Evolutionary conservation across 2,329 filamentous ascomycete species (phyloP).

Genomic region (Hypoxylon sp.): DNA sequence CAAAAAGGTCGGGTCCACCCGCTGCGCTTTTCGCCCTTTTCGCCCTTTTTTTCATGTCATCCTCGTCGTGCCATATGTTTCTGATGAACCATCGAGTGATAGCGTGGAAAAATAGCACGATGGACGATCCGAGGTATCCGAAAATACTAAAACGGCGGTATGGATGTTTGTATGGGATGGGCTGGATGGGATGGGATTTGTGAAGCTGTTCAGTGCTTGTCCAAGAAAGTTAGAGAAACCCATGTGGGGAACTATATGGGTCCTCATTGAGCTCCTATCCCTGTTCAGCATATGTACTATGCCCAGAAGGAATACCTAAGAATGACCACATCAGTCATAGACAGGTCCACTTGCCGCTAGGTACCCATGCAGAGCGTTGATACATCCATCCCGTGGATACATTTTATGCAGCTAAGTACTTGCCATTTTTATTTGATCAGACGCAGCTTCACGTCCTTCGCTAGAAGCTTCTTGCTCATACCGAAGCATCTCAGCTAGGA

Average conservation of each 20-base stretch:
- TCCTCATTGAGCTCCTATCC: conserved; percentile 2
- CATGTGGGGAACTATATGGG: conserved; percentile 11
- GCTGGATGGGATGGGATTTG: conserved; percentile 8
- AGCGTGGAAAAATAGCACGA: conserved; percentile 35
- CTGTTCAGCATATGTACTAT: conserved; percentile 9
- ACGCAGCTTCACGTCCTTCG: too few species aligned
- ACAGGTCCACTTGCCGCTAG: conserved; percentile 17
- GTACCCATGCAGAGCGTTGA: conserved; percentile 19
- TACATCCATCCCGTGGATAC: too few species aligned
- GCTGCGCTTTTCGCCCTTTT: conserved; percentile 5
- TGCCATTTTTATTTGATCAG: too few species aligned
- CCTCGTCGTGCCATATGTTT: conserved; percentile 30
- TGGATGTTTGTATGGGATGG: conserved; percentile 6
- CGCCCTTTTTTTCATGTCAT: too few species aligned
- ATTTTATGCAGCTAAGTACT: too few species aligned
- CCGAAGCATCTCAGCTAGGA: too few species aligned
- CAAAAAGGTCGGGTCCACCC: conserved; percentile 27
- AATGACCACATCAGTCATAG: conserved; percentile 18
- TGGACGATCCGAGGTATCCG: conserved; percentile 34
- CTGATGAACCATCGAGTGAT: conserved; percentile 27
- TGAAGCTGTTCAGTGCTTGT: conserved; percentile 29
- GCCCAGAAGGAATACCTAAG: conserved; percentile 12
- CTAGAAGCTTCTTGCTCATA: conserved; percentile 21
- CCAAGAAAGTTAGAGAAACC: conserved; percentile 20
- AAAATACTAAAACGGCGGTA: conserved; percentile 29